Evolutionary conservation across 116 monocot species (phyloP).

Genomic region (Cymodocea nodosa): DNA sequence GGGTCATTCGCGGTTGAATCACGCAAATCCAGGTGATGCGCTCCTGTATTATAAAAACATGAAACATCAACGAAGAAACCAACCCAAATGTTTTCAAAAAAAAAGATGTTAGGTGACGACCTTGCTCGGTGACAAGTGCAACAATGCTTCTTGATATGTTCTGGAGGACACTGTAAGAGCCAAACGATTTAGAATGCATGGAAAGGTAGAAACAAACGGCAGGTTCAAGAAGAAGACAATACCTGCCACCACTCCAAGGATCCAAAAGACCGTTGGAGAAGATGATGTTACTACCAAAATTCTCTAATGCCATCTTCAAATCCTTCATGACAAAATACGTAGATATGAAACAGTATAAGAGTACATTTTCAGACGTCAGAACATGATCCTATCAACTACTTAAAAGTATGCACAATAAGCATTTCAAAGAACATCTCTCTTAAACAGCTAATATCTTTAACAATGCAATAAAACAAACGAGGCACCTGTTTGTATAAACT

Average conservation of each 20-base stretch:
- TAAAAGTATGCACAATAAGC: no score
- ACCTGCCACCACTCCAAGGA: slow-evolving; percentile 97
- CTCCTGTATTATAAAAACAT: slow-evolving; percentile 28
- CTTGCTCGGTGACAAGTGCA: slow-evolving; percentile 73
- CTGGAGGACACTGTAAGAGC: slow-evolving; percentile 46
- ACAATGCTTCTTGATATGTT: slow-evolving; percentile 72
- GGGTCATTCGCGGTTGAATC: slow-evolving; percentile 59
- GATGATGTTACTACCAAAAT: slow-evolving; percentile 91
- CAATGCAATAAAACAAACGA: no score
- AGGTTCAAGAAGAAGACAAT: not conserved
- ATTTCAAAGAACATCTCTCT: no score
- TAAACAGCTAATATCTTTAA: no score
- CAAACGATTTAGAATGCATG: not conserved
- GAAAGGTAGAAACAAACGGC: not conserved
- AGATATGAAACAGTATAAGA: not conserved
- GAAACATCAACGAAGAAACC: not conserved
- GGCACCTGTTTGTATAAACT: no score
- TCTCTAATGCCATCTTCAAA: slow-evolving; percentile 33
- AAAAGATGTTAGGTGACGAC: slow-evolving; percentile 16
- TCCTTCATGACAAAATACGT: slow-evolving; percentile 27
- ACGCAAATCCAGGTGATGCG: slow-evolving; percentile 77
- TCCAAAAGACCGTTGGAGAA: slow-evolving; percentile 93
- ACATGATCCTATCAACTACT: no score
- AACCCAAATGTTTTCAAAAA: not conserved
- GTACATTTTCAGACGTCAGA: no score